Evolutionary conservation across 1,139 yeast genomes (phyloP).

Genomic region (Blastobotrys arbuscula): DNA sequence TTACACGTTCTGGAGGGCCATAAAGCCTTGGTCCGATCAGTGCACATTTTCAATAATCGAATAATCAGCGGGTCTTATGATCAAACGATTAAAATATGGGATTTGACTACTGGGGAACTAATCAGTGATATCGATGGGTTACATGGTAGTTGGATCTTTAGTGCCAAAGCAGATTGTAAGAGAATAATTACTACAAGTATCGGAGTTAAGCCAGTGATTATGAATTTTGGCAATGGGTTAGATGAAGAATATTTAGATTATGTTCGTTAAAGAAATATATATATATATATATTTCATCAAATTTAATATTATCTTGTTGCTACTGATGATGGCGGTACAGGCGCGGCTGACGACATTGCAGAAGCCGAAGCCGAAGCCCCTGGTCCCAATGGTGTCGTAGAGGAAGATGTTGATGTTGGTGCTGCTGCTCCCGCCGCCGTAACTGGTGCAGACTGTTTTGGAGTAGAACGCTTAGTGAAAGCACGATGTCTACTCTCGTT

Average conservation of each 20-base stretch:
- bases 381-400: no score
- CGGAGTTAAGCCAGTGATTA: conserved; percentile 31
- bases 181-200: conserved; percentile 33
- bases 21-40: conserved; percentile 30
- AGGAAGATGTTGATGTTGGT: not conserved
- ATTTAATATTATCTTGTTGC: not conserved
- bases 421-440: not conserved
- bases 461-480: conserved; percentile 20
- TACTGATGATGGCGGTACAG: not conserved
- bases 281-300: no score
- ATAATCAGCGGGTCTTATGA: conserved; percentile 37
- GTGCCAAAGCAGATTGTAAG: conserved; percentile 31
- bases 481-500: conserved; percentile 27
- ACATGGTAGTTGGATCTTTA: conserved; percentile 36
- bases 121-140: conserved; percentile 28
- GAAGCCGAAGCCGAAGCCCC: no score
- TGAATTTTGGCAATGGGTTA: conserved; percentile 31
- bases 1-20: conserved; percentile 30
- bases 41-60: conserved; percentile 26
- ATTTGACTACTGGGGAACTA: conserved; percentile 27
- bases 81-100: conserved; percentile 36
- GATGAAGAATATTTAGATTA: conserved; percentile 23
- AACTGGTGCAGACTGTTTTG: not conserved
- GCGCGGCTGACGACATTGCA: not conserved
- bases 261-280: conserved; percentile 13